These are phyloP conservation scores for Blastobotrys ciferrii DNA, from an alignment of 1,139 yeast genomes.

Conservation along the genomic window DNA sequence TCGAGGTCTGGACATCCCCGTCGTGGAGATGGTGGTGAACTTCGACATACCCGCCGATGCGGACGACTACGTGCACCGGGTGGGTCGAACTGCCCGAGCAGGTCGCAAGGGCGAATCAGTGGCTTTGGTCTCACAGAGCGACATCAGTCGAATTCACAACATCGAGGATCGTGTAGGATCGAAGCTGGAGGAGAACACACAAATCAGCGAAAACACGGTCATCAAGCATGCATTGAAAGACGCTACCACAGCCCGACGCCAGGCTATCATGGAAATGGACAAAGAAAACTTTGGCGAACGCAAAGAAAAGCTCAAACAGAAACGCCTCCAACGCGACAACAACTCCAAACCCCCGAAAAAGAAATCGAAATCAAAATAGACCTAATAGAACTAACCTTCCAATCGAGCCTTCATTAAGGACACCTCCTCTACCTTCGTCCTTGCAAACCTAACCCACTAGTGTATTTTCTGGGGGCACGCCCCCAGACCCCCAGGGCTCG, in stretches of 20 bases:
- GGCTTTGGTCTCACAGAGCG: constrained; percentile 80
- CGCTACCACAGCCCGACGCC: constrained; percentile 82
- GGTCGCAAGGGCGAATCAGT: constrained; percentile 74
- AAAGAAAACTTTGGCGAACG: constrained; percentile 82
- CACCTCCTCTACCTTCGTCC: background rate
- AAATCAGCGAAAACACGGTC: constrained; percentile 70
- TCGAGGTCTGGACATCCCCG: constrained; percentile 95
- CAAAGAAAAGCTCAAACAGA: constrained; percentile 21
- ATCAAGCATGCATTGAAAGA: constrained; percentile 66
- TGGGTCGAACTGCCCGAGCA: constrained; percentile 99
- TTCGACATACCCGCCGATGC: constrained; percentile 95
- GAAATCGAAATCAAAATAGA: constrained; percentile 3
- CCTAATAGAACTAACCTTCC: background rate
- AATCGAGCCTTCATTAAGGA: too few species aligned
- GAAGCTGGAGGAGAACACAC: constrained; percentile 71
- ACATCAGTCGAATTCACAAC: constrained; percentile 73
- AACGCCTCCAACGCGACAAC: constrained; percentile 7
- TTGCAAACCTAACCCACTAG: too few species aligned
- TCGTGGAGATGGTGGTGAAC: constrained; percentile 83
- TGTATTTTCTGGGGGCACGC: too few species aligned
- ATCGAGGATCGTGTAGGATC: constrained; percentile 82
- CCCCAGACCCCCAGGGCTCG: too few species aligned
- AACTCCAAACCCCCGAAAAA: constrained; percentile 9
- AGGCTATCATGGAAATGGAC: constrained; percentile 91
- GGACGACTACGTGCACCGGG: constrained; percentile 93